phyloP scores from a whole-genome alignment of 2,329 filamentous ascomycete species.

The Chaetomiaceae sp. region DNA sequence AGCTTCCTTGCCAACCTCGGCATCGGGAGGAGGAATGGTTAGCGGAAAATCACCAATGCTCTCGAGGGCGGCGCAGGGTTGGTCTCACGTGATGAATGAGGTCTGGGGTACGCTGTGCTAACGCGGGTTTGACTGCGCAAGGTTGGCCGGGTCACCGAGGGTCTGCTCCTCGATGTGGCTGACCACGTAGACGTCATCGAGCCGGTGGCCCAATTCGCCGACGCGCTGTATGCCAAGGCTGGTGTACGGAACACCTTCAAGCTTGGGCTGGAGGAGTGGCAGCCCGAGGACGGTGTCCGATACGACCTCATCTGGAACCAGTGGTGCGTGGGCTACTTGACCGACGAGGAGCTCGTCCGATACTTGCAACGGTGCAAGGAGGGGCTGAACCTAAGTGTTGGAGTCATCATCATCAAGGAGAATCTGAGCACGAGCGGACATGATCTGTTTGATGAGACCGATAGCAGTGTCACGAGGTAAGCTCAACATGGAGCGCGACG shows the following conservation, averaged over 20 bases:
- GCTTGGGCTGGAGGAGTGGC: slow-evolving; percentile 69
- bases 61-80: slow-evolving; percentile 41
- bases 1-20: slow-evolving; percentile 68
- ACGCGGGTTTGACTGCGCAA: slow-evolving; percentile 35
- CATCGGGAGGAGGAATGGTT: slow-evolving; percentile 31
- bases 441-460: slow-evolving; percentile 70
- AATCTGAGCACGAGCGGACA: slow-evolving; percentile 56
- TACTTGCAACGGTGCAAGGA: slow-evolving; percentile 60
- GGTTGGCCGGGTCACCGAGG: slow-evolving; percentile 77
- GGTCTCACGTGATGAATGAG: slow-evolving; percentile 9
- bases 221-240: slow-evolving; percentile 49
- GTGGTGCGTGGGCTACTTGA: slow-evolving; percentile 84
- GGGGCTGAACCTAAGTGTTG: slow-evolving; percentile 34
- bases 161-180: slow-evolving; percentile 67
- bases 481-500: slow-evolving; percentile 17
- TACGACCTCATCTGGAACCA: slow-evolving; percentile 89
- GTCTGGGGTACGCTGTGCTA: not conserved
- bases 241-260: slow-evolving; percentile 62
- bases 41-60: slow-evolving; percentile 11
- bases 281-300: slow-evolving; percentile 36
- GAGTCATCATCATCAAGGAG: slow-evolving; percentile 72
- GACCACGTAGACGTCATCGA: slow-evolving; percentile 76
- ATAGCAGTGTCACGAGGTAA: slow-evolving; percentile 71
- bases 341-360: slow-evolving; percentile 63
- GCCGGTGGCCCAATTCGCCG: slow-evolving; percentile 77